A percentile compares a stretch with the other conserved stretches of the same genome.
phyloP scores from a whole-genome alignment of 495 filamentous ascomycete species.

The Penicillium mononematosum region DNA sequence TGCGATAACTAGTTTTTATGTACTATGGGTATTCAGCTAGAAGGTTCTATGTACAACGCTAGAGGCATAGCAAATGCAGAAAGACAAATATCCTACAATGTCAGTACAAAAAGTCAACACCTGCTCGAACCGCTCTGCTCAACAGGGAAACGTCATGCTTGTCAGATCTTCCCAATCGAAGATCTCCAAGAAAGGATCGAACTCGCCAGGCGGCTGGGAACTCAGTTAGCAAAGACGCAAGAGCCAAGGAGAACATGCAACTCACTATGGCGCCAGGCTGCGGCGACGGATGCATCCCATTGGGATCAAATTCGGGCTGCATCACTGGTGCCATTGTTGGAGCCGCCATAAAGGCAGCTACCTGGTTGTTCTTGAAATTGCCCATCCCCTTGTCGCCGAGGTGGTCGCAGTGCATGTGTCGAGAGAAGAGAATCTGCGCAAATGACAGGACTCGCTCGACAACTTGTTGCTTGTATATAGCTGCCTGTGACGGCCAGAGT shows the following conservation, averaged over 20 bases:
- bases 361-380: conserved; percentile 36
- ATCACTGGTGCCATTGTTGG: conserved; percentile 28
- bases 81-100: background rate
- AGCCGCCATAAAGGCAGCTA: conserved; percentile 29
- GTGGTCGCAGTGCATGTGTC: conserved; percentile 40
- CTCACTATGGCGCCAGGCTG: conserved; percentile 35
- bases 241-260: background rate
- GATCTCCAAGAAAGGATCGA: conserved; percentile 46
- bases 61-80: background rate
- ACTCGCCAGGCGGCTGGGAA: conserved; percentile 34
- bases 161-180: conserved; percentile 48
- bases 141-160: conserved; percentile 34
- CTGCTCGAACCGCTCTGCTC: background rate
- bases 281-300: conserved; percentile 23
- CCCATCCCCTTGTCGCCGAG: conserved; percentile 37
- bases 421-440: conserved; percentile 39
- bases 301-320: conserved; percentile 26
- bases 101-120: background rate
- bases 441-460: conserved; percentile 41
- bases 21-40: conserved; percentile 4
- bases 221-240: background rate
- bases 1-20: background rate
- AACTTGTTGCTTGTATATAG: conserved; percentile 40
- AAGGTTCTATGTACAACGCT: background rate
- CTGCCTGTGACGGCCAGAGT: conserved; percentile 39